These are phyloP conservation scores for Pelargonium fulgidum DNA, from an alignment of 441 rosid genomes.

Conservation along the genomic window DNA sequence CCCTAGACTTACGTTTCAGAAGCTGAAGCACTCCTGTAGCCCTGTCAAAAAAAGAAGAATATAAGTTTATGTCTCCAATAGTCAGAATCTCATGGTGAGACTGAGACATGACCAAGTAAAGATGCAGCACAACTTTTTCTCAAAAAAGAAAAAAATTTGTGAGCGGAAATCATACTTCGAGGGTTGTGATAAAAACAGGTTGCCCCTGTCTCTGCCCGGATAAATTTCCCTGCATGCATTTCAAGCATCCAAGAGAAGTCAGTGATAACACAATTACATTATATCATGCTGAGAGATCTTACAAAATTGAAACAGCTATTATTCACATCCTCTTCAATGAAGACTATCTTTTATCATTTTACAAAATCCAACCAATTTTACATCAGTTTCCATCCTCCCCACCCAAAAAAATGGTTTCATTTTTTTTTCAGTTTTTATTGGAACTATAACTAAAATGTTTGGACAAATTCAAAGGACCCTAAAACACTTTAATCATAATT, in stretches of 20 bases:
- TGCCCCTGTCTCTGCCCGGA: constrained; percentile 97
- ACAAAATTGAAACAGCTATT: background rate
- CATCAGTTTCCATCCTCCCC: background rate
- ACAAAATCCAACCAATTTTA: background rate
- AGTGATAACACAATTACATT: constrained; percentile 4
- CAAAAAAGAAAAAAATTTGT: constrained; percentile 4
- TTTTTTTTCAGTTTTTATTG: background rate
- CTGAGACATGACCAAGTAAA: background rate
- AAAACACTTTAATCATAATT: background rate
- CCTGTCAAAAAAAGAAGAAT: constrained; percentile 50
- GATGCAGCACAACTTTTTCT: too few species aligned
- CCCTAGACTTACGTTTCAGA: constrained; percentile 69
- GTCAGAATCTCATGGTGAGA: background rate
- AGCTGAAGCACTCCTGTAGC: constrained; percentile 82
- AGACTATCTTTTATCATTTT: background rate
- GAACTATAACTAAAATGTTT: constrained; percentile 1
- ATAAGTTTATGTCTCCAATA: constrained; percentile 19
- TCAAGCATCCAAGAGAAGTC: constrained; percentile 24
- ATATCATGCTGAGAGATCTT: background rate
- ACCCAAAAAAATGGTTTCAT: too few species aligned
- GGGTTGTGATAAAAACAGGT: constrained; percentile 87
- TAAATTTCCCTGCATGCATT: constrained; percentile 67
- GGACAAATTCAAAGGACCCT: background rate
- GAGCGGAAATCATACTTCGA: constrained; percentile 57
- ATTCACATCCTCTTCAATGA: background rate